A percentile compares a stretch with the other conserved stretches of the same genome.
These are phyloP conservation scores for Talaromyces funiculosus DNA, from an alignment of 2,329 filamentous ascomycete genomes.

Conservation along the genomic window DNA sequence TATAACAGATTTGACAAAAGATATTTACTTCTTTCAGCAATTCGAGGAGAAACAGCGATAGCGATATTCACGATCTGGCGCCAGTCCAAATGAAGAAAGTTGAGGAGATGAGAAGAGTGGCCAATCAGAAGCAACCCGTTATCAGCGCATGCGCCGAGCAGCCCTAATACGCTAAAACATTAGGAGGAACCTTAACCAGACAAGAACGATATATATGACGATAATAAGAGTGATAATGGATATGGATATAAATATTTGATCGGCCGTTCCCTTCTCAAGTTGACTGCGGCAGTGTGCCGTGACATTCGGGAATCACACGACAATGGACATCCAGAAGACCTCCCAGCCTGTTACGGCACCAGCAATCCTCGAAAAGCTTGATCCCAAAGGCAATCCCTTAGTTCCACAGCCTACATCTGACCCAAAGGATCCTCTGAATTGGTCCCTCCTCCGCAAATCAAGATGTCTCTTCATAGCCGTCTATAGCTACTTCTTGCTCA, in stretches of 20 bases:
- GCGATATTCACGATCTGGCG: background rate
- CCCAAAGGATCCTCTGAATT: background rate
- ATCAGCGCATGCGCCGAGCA: background rate
- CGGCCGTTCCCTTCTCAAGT: background rate
- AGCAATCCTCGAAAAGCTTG: background rate
- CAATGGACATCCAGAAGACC: background rate
- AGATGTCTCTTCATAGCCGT: slow-evolving; percentile 3
- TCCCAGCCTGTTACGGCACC: background rate
- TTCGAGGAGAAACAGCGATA: background rate
- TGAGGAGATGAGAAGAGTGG: background rate
- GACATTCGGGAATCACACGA: background rate
- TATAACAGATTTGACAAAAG: background rate
- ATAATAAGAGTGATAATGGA: background rate
- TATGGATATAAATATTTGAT: background rate
- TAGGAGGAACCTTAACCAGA: background rate
- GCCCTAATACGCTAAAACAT: background rate
- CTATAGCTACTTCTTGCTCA: slow-evolving; percentile 52
- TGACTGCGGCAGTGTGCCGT: background rate
- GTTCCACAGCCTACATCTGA: background rate
- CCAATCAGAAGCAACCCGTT: slow-evolving; percentile 3
- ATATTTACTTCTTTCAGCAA: background rate
- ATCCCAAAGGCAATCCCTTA: background rate
- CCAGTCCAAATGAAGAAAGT: slow-evolving; percentile 3
- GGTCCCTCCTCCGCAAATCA: slow-evolving; percentile 3
- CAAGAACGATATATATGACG: background rate